phyloP scores from a whole-genome alignment of 768 basidiomycete genomes.

The Tulasnella sp. region DNA sequence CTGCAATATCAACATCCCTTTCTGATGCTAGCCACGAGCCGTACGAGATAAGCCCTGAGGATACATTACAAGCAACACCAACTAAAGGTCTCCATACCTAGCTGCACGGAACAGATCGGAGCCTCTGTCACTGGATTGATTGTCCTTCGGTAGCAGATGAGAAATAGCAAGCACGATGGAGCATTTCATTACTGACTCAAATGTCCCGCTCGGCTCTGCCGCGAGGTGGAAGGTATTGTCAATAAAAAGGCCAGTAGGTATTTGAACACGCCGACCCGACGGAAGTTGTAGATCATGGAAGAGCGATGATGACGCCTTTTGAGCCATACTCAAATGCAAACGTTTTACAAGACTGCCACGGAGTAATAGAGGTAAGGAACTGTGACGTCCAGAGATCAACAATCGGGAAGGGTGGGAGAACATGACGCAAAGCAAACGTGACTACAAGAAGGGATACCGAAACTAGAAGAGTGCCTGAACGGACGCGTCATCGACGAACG shows the following conservation, averaged over 20 bases:
- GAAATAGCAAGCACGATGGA: not conserved
- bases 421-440: not conserved
- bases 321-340: not conserved
- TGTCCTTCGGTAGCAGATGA: slow-evolving; percentile 50
- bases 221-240: slow-evolving; percentile 34
- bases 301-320: not conserved
- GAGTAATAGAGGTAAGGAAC: not conserved
- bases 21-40: slow-evolving; percentile 53
- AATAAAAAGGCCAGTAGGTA: slow-evolving; percentile 35
- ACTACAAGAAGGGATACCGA: not conserved
- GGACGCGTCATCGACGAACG: slow-evolving; percentile 45
- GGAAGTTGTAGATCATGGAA: slow-evolving; percentile 22
- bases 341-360: not conserved
- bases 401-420: not conserved
- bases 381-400: not conserved
- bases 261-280: slow-evolving; percentile 24
- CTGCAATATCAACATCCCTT: slow-evolving; percentile 79
- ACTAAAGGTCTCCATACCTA: slow-evolving; percentile 28
- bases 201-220: slow-evolving; percentile 30
- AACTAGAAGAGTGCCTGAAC: slow-evolving; percentile 42
- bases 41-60: not conserved
- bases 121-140: slow-evolving; percentile 84
- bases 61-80: not conserved
- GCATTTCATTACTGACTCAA: slow-evolving; percentile 22
- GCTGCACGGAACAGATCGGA: slow-evolving; percentile 60